phyloP scores from a whole-genome alignment of 768 basidiomycete genomes.

The Tricholoma bakamatsutake region DNA sequence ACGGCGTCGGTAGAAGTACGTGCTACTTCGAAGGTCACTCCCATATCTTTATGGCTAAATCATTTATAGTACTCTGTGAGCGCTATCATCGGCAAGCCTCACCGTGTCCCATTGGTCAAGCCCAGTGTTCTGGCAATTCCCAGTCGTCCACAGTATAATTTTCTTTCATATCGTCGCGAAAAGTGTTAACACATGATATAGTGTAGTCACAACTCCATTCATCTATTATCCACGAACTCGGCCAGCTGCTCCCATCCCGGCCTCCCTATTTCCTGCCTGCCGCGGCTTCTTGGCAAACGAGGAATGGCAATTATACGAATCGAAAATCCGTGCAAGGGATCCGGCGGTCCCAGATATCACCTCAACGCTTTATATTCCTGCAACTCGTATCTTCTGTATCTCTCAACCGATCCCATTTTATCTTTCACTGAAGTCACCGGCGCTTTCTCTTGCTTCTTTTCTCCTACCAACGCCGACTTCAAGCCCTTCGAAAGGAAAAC shows the following conservation, averaged over 20 bases:
- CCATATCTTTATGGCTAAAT: not conserved
- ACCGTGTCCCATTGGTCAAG: slow-evolving; percentile 39
- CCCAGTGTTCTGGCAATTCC: slow-evolving; percentile 45
- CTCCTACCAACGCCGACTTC: slow-evolving; percentile 50
- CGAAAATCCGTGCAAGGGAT: slow-evolving; percentile 34
- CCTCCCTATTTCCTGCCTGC: slow-evolving; percentile 29
- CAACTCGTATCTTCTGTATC: slow-evolving; percentile 54
- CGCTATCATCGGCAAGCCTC: slow-evolving; percentile 44
- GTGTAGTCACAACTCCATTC: slow-evolving; percentile 50
- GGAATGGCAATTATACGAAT: slow-evolving; percentile 48
- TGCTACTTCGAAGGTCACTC: not conserved
- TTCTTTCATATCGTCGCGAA: slow-evolving; percentile 2
- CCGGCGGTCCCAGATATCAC: slow-evolving; percentile 34
- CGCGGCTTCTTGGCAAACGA: slow-evolving; percentile 37
- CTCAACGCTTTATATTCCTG: slow-evolving; percentile 46
- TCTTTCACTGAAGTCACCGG: slow-evolving; percentile 51
- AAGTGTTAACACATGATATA: slow-evolving; percentile 26
- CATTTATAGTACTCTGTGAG: slow-evolving; percentile 47
- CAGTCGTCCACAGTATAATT: slow-evolving; percentile 29
- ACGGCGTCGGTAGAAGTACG: slow-evolving; percentile 51
- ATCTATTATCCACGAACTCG: slow-evolving; percentile 62
- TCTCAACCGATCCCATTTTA: slow-evolving; percentile 62
- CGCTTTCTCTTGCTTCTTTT: slow-evolving; percentile 52
- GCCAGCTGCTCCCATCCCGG: slow-evolving; percentile 47
- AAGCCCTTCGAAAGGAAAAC: slow-evolving; percentile 24